Percentiles rank a stretch among this genome's conserved stretches.
phyloP scores from a whole-genome alignment of 2,329 filamentous ascomycete species.

The Colletotrichum sp. region DNA sequence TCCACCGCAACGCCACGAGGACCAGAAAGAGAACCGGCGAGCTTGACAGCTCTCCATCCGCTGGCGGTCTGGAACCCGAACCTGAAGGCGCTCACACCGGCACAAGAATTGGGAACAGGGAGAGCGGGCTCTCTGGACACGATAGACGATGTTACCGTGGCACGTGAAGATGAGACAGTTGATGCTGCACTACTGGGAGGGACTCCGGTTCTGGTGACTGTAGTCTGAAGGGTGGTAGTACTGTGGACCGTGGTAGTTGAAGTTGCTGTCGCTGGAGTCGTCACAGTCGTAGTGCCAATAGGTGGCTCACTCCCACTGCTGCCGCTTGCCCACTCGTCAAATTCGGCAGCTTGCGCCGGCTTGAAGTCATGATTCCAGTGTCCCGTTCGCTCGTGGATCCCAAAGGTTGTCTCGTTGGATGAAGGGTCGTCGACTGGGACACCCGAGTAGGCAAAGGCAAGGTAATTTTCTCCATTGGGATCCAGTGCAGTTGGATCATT shows the following conservation, averaged over 20 bases:
- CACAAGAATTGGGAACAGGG: slow-evolving; percentile 37
- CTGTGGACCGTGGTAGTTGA: slow-evolving; percentile 10
- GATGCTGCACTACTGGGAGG: neutral
- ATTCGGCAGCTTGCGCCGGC: slow-evolving; percentile 35
- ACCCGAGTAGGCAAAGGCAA: slow-evolving; percentile 45
- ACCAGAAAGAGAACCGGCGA: slow-evolving; percentile 38
- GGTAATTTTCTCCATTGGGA: slow-evolving; percentile 37
- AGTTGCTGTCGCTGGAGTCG: slow-evolving; percentile 6
- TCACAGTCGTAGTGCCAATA: neutral
- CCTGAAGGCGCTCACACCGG: slow-evolving; percentile 33
- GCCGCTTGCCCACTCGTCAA: slow-evolving; percentile 30
- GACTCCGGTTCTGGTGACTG: slow-evolving; percentile 5
- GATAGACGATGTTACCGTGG: neutral
- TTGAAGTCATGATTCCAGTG: slow-evolving; percentile 44
- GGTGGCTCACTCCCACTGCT: slow-evolving; percentile 9
- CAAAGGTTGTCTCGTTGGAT: slow-evolving; percentile 39
- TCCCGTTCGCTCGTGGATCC: slow-evolving; percentile 47
- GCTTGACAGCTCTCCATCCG: slow-evolving; percentile 43
- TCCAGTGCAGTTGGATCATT: slow-evolving; percentile 41
- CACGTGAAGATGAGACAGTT: neutral
- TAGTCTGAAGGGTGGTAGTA: slow-evolving; percentile 11
- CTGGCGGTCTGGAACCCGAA: slow-evolving; percentile 35
- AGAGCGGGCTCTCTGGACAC: slow-evolving; percentile 22
- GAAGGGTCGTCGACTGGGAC: slow-evolving; percentile 41
- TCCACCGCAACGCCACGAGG: slow-evolving; percentile 42